phyloP scores from a whole-genome alignment of 768 basidiomycete genomes.

The Calocera cornea region DNA sequence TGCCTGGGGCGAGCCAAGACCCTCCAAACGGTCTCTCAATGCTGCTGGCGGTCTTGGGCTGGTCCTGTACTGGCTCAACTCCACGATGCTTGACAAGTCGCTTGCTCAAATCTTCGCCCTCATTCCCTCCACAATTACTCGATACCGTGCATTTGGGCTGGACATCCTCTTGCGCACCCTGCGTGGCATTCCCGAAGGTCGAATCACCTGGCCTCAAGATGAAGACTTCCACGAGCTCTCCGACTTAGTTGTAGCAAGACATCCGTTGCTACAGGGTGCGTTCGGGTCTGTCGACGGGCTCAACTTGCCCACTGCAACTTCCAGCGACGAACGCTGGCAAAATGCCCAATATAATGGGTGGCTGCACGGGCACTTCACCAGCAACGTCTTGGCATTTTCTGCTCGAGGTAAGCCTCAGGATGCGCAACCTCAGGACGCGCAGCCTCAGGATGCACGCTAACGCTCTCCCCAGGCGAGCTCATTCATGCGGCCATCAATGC shows the following conservation, averaged over 20 bases:
- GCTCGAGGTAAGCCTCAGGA: constrained; percentile 17
- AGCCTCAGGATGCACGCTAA: neutral
- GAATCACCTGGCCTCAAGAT: constrained; percentile 21
- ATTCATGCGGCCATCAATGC: constrained; percentile 28
- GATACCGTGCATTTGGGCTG: constrained; percentile 27
- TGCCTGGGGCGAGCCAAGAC: constrained; percentile 18
- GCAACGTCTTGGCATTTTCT: constrained; percentile 28
- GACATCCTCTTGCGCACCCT: constrained; percentile 25
- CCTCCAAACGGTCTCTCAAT: constrained; percentile 24
- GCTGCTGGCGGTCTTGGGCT: constrained; percentile 31
- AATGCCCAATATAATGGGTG: constrained; percentile 38
- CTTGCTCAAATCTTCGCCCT: constrained; percentile 34
- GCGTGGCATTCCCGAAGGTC: constrained; percentile 20
- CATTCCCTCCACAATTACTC: constrained; percentile 26
- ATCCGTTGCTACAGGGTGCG: constrained; percentile 26
- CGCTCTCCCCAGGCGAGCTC: constrained; percentile 26
- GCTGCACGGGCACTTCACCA: constrained; percentile 31
- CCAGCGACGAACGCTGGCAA: constrained; percentile 30
- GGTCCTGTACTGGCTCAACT: no score
- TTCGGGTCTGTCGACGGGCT: constrained; percentile 35
- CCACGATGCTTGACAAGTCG: constrained; percentile 29
- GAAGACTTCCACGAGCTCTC: neutral
- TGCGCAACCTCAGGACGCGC: neutral
- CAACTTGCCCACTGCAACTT: constrained; percentile 27
- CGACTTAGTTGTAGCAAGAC: constrained; percentile 19